Conservation (phyloP, 2,329 filamentous ascomycete species). For the Sporothrix brunneoviolacea region DNA sequence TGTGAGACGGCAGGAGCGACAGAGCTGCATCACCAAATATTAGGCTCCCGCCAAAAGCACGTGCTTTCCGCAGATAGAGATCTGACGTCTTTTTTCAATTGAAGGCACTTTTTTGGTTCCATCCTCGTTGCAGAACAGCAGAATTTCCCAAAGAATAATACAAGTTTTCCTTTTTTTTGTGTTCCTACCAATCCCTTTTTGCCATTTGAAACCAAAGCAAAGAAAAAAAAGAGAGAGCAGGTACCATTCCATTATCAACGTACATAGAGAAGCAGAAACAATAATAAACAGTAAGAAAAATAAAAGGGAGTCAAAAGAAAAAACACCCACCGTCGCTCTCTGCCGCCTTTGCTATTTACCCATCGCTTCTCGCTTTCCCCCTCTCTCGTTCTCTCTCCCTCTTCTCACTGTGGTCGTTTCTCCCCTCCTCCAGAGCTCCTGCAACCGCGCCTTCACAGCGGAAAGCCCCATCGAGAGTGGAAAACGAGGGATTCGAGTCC, state of each 20-base stretch:
- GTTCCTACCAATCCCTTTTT: background rate
- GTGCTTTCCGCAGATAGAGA: too few species aligned
- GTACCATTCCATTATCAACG: slow-evolving; percentile 6
- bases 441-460: background rate
- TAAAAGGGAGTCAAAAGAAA: background rate
- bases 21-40: too few species aligned
- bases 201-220: background rate
- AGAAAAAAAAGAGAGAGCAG: background rate
- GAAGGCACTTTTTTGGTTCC: background rate
- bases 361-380: too few species aligned
- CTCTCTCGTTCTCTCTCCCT: background rate
- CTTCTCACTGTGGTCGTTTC: too few species aligned
- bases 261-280: background rate
- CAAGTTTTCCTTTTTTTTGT: background rate
- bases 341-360: too few species aligned
- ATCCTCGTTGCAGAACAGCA: too few species aligned
- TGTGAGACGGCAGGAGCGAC: too few species aligned
- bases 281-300: background rate
- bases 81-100: too few species aligned
- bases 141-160: too few species aligned
- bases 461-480: background rate
- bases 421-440: too few species aligned
- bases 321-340: background rate
- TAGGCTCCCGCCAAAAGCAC: too few species aligned
- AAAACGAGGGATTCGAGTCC: background rate